Evolutionary conservation across 2,329 filamentous ascomycete genomes (phyloP), one percentile per base, ranked within the genome.

Genomic region (Pleurostoma richardsiae): DNA sequence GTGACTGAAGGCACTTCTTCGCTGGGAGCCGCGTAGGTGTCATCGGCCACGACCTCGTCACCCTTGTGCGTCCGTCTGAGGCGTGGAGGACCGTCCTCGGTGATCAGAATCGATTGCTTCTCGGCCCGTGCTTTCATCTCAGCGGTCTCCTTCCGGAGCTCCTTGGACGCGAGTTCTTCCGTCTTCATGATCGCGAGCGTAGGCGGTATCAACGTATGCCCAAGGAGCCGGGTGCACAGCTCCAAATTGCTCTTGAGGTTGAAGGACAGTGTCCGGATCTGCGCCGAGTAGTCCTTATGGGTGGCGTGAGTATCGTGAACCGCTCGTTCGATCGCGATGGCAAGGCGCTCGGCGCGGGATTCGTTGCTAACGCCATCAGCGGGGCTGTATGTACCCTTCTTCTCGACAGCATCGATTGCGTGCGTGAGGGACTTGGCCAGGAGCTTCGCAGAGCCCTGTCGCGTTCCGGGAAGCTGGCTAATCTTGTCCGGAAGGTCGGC

Each of bases 11-110:
- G 64, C 4, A 61, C 64, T 40, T 72, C 72, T 38, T 68, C 66
- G 28, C 54, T 59, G 2, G 59, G 54, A 19, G 61, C 54, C 27
- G 51, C 57, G 36, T 67, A 63, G n/a, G 68, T 74, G 31, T 95
- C 89, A 41, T 86, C 83, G 51, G 92, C 90, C 11, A 97, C 78
- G 11, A 96, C 67, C 62, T 97, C 94, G 49, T 96, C 91, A 10
- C 94, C 94, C 66, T 97, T 97, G 71, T 97, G 92, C 3, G 92
- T 96, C 55, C 88, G 83, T 57, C 90, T 81, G 47, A 96, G 85
- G 3, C 90, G 83, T 4, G 91, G 87, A 2, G 81, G 90, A 42
- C 81, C 77, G 19, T 87, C 82, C 26, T 88, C 81, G 10, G 89
- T 80, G 49, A 92, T 83, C 31, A 95, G 78, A 41, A 94, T 91